These are phyloP conservation scores for Candida sojae DNA, from an alignment of 1,139 yeast species.

Conservation along the genomic window DNA sequence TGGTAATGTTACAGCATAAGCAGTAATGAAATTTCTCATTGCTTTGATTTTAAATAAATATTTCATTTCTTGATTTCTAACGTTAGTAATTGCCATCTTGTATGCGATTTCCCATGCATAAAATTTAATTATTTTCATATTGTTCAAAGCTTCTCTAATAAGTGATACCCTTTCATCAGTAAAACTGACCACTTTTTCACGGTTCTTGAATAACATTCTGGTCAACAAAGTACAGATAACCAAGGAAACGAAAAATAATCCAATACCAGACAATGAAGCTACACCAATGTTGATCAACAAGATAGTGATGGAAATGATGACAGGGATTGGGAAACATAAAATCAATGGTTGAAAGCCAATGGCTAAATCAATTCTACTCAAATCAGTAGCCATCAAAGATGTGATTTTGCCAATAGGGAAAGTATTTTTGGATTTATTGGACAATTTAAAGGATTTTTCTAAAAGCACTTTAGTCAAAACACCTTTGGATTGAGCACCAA, in stretches of 20 bases:
- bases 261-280: constrained; percentile 45
- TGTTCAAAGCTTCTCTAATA: constrained; percentile 45
- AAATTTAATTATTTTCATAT: constrained; percentile 46
- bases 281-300: constrained; percentile 41
- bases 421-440: constrained; percentile 32
- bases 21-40: constrained; percentile 46
- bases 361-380: constrained; percentile 49
- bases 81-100: constrained; percentile 33
- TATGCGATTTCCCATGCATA: constrained; percentile 54
- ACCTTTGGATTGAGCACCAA: constrained; percentile 49
- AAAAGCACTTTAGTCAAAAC: constrained; percentile 42
- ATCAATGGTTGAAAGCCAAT: constrained; percentile 49
- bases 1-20: constrained; percentile 49
- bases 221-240: constrained; percentile 40
- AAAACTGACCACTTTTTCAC: constrained; percentile 41
- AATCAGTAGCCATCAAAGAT: constrained; percentile 47
- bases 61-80: constrained; percentile 42
- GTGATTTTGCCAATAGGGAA: constrained; percentile 46
- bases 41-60: constrained; percentile 45
- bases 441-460: constrained; percentile 40
- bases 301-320: constrained; percentile 39
- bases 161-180: constrained; percentile 46
- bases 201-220: constrained; percentile 33
- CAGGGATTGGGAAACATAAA: constrained; percentile 47
- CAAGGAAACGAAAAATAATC: constrained; percentile 42